These are phyloP conservation scores for Zygotorulaspora chibaensis DNA, from an alignment of 805 yeast species.

Conservation along the genomic window DNA sequence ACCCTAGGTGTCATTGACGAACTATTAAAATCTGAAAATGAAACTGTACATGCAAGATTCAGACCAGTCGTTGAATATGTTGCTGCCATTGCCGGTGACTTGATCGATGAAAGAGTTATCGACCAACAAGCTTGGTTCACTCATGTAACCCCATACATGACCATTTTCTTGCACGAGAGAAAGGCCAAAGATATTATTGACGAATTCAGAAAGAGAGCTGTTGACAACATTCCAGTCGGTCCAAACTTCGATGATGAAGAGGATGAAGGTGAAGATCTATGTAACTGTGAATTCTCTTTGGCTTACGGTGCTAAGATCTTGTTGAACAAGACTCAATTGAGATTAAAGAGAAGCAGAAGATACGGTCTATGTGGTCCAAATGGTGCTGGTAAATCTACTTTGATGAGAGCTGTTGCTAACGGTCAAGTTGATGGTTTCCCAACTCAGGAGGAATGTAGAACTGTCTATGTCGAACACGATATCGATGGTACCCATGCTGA, in stretches of 20 bases:
- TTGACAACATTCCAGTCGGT: constrained; percentile 96
- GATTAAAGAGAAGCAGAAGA: constrained; percentile 98
- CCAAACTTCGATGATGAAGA: constrained; percentile 94
- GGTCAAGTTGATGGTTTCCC: constrained; percentile 99
- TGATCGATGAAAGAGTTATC: constrained; percentile 95
- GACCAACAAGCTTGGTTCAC: constrained; percentile 90
- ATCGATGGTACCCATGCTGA: constrained; percentile 98
- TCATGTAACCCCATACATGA: constrained; percentile 87
- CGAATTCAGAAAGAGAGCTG: constrained; percentile 91
- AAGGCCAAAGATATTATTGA: constrained; percentile 87
- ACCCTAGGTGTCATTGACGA: constrained; percentile 77
- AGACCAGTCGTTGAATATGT: constrained; percentile 71
- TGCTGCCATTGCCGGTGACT: constrained; percentile 97
- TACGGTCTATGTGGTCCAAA: constrained; percentile 99
- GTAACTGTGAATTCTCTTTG: constrained; percentile 99
- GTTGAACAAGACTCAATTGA: constrained; percentile 98
- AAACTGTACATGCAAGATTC: constrained; percentile 74
- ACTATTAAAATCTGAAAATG: constrained; percentile 51
- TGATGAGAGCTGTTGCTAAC: constrained; percentile 95
- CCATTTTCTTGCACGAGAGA: constrained; percentile 91
- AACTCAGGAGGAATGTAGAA: constrained; percentile 96
- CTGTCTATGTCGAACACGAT: constrained; percentile 99
- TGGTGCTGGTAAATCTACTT: constrained; percentile 99
- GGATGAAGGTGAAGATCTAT: constrained; percentile 98
- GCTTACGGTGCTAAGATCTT: constrained; percentile 99